Conservation (phyloP, 2,329 filamentous ascomycete genomes). For the Hypoxylon sp. region DNA sequence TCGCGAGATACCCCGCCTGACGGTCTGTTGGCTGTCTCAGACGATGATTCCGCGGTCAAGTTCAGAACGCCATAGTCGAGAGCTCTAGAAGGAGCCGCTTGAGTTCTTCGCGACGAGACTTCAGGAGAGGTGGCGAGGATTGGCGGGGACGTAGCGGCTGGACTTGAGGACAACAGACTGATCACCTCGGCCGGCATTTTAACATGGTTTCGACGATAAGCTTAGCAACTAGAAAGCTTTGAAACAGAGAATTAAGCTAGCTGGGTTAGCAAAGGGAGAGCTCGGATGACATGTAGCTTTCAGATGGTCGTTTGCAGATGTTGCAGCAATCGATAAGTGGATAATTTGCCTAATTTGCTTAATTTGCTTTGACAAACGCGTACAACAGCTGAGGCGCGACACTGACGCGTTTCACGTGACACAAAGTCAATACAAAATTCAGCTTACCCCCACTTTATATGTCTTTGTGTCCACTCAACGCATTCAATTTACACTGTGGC, state of each 20-base stretch:
- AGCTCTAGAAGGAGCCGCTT: constrained; percentile 23
- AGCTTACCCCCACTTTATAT: neutral
- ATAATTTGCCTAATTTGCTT: constrained; percentile 2
- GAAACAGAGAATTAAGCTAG: constrained; percentile 9
- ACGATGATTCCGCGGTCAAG: constrained; percentile 12
- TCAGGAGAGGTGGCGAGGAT: constrained; percentile 20
- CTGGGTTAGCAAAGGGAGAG: constrained; percentile 4
- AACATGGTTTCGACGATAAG: constrained; percentile 13
- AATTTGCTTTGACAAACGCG: constrained; percentile 14
- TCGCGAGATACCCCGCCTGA: constrained; percentile 1
- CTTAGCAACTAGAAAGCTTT: constrained; percentile 12
- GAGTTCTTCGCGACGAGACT: constrained; percentile 13
- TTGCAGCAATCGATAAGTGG: constrained; percentile 1
- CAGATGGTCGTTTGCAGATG: neutral
- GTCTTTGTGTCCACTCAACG: neutral
- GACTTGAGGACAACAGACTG: constrained; percentile 54
- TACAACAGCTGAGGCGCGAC: constrained; percentile 19
- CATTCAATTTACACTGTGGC: neutral
- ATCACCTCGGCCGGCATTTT: constrained; percentile 56
- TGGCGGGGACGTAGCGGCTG: constrained; percentile 37
- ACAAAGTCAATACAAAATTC: neutral
- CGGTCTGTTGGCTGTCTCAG: constrained; percentile 6
- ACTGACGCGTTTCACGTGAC: constrained; percentile 38
- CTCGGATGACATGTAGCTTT: neutral
- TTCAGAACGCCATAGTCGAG: constrained; percentile 33